Percentiles rank a stretch among this genome's conserved stretches.
These are phyloP conservation scores for Citrus medica DNA, from an alignment of 345 rosid species.

Conservation along the genomic window DNA sequence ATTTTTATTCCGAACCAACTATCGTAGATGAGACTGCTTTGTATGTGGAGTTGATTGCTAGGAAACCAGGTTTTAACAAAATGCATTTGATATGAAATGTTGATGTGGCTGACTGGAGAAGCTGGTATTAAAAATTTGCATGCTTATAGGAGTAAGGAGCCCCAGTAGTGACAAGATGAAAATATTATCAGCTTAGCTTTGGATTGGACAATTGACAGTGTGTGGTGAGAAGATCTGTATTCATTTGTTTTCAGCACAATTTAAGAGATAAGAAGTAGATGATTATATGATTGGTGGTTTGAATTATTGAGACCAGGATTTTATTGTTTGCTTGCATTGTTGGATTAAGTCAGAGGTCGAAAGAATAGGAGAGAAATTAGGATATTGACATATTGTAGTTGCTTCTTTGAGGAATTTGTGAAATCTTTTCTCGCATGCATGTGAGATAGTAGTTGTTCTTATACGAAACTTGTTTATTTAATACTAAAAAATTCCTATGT, in stretches of 20 bases:
- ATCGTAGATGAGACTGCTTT: not conserved
- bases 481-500: not conserved
- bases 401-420: not conserved
- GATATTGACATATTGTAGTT: not conserved
- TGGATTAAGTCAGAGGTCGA: not conserved
- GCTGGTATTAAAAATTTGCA: not conserved
- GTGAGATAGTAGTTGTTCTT: not conserved
- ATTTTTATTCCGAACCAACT: not conserved
- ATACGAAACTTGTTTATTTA: not conserved
- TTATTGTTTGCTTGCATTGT: not conserved
- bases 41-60: constrained; percentile 1
- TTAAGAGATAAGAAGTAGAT: not conserved
- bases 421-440: not conserved
- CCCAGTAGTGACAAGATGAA: not conserved
- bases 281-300: not conserved
- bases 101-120: not conserved
- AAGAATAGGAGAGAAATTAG: not conserved
- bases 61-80: not conserved
- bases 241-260: not conserved
- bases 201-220: not conserved
- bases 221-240: not conserved
- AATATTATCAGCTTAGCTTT: not conserved
- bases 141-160: not conserved
- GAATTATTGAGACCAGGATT: not conserved
- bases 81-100: not conserved